A percentile compares a stretch with the other conserved stretches of the same genome.
These are phyloP conservation scores for Nitzschia sp. DNA, from an alignment of 108 stramenopile species.

Conservation along the genomic window DNA sequence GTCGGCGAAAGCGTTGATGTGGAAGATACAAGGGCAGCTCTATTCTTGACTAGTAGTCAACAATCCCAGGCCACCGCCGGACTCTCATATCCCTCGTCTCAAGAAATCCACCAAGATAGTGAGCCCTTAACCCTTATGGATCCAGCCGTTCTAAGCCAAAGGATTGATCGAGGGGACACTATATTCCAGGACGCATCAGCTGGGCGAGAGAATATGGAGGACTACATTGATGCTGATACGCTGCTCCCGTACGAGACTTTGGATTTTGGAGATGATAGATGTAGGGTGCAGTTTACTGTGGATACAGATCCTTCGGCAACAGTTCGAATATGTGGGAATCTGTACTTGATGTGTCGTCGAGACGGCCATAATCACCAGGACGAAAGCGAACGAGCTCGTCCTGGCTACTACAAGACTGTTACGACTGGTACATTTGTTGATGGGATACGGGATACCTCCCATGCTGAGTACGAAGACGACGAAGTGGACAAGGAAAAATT, in stretches of 20 bases:
- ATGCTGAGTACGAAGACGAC: slow-evolving; percentile 45
- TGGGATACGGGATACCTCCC: slow-evolving; percentile 31
- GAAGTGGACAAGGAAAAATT: slow-evolving; percentile 40
- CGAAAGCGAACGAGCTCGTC: slow-evolving; percentile 37
- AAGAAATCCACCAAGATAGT: slow-evolving; percentile 26
- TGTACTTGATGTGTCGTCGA: slow-evolving; percentile 3
- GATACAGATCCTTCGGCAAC: slow-evolving; percentile 23
- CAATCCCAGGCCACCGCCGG: not conserved
- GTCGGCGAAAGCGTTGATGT: not conserved
- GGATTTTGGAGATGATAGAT: slow-evolving; percentile 32
- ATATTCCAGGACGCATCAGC: slow-evolving; percentile 21
- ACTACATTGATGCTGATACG: slow-evolving; percentile 62
- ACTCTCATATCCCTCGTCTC: slow-evolving; percentile 30
- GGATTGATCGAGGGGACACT: slow-evolving; percentile 60
- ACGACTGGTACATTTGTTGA: slow-evolving; percentile 37
- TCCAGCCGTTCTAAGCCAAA: slow-evolving; percentile 39
- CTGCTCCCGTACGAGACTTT: slow-evolving; percentile 49
- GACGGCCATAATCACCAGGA: slow-evolving; percentile 31
- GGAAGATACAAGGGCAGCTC: not conserved
- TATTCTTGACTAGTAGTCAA: not conserved
- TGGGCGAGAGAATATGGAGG: slow-evolving; percentile 29
- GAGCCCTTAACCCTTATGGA: slow-evolving; percentile 1
- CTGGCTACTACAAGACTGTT: slow-evolving; percentile 35
- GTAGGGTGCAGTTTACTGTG: slow-evolving; percentile 29
- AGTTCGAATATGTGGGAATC: slow-evolving; percentile 27